A percentile compares a stretch with the other conserved stretches of the same genome.
These are phyloP conservation scores for Lactifluus echinatus DNA, from an alignment of 768 basidiomycete species.

Conservation along the genomic window DNA sequence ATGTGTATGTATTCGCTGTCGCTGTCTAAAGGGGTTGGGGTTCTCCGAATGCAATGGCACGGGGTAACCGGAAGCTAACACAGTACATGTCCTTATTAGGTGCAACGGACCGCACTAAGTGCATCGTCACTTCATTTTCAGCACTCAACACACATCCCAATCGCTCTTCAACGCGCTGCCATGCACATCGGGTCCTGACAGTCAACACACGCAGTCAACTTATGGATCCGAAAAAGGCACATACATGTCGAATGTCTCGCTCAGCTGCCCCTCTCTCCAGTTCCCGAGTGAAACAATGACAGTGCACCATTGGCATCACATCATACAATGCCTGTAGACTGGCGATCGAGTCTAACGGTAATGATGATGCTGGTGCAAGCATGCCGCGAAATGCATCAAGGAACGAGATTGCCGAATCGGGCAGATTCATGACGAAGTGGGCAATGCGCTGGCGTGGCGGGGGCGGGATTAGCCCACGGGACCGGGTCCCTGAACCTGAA, in stretches of 20 bases:
- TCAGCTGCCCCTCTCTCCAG: conserved; percentile 57
- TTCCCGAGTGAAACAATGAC: conserved; percentile 93
- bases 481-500: conserved; percentile 32
- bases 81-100: conserved; percentile 99
- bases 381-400: conserved; percentile 82
- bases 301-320: conserved; percentile 84
- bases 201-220: conserved; percentile 6
- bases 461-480: conserved; percentile 12
- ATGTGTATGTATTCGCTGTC: not conserved
- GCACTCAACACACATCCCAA: conserved; percentile 45
- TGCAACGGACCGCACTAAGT: conserved; percentile 86
- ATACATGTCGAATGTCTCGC: conserved; percentile 72
- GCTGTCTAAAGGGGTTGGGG: not conserved
- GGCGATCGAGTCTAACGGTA: conserved; percentile 30
- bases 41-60: conserved; percentile 31
- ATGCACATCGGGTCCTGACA: not conserved
- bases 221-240: conserved; percentile 23
- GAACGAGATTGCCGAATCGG: conserved; percentile 84
- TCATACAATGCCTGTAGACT: conserved; percentile 30
- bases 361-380: conserved; percentile 31
- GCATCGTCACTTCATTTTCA: conserved; percentile 44
- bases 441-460: conserved; percentile 49
- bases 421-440: conserved; percentile 98
- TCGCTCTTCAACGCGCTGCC: conserved; percentile 62
- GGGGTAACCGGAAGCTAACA: conserved; percentile 73